Percentiles rank a stretch among this genome's conserved stretches.
These are phyloP conservation scores for Aspergillus neoniger DNA, from an alignment of 2,329 filamentous ascomycete species.

Conservation along the genomic window DNA sequence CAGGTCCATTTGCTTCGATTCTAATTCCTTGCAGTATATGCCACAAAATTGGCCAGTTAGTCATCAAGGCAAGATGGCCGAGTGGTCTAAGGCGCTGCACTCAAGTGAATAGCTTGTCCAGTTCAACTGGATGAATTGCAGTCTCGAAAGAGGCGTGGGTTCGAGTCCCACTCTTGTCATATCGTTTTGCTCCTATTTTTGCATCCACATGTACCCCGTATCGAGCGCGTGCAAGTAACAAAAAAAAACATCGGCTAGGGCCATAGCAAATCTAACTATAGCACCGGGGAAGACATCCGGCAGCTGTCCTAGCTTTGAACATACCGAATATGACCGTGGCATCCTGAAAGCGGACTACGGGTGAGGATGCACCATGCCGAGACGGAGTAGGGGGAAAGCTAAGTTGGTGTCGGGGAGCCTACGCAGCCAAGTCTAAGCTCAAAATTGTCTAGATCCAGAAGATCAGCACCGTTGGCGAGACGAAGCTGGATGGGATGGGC, in stretches of 20 bases:
- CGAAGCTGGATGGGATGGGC: slow-evolving; percentile 12
- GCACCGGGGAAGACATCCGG: too few relatives aligned
- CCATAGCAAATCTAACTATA: too few relatives aligned
- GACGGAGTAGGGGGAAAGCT: not conserved
- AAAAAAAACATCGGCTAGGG: too few relatives aligned
- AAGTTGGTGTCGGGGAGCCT: slow-evolving; percentile 6
- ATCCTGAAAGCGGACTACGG: not conserved
- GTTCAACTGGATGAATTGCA: not conserved
- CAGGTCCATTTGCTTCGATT: too few relatives aligned
- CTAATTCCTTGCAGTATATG: too few relatives aligned
- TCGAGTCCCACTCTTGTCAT: slow-evolving; percentile 9
- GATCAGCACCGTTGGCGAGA: slow-evolving; percentile 18
- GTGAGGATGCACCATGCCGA: not conserved
- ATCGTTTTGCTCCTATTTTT: not conserved
- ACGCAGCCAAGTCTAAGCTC: not conserved
- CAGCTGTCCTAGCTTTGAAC: not conserved
- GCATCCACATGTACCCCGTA: not conserved
- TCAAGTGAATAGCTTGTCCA: not conserved
- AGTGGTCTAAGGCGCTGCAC: slow-evolving; percentile 2
- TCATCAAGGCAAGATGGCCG: not conserved
- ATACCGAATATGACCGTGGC: not conserved
- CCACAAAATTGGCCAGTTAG: too few relatives aligned
- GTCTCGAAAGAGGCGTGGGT: slow-evolving; percentile 8
- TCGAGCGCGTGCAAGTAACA: too few relatives aligned
- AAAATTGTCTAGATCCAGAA: not conserved